phyloP scores from a whole-genome alignment of 371 early-diverging fungal species.

The Phascolomyces articulosus region DNA sequence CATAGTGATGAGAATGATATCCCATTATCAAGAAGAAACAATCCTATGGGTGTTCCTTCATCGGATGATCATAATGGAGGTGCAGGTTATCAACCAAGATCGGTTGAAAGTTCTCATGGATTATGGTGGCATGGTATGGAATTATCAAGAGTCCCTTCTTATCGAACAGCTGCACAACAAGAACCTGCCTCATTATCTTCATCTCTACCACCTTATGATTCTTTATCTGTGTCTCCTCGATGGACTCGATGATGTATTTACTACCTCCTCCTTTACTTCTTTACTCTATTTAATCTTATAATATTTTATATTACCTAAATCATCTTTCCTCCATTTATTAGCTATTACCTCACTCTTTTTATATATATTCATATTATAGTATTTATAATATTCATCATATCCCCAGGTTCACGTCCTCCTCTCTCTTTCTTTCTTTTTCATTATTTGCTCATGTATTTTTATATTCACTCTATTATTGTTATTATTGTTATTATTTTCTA shows the following conservation, averaged over 20 bases:
- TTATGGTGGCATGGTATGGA: constrained; percentile 48
- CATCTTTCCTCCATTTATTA: too few relatives aligned
- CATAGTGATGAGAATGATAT: background rate
- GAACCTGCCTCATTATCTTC: constrained; percentile 36
- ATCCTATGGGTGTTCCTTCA: background rate
- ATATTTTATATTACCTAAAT: too few relatives aligned
- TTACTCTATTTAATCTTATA: too few relatives aligned
- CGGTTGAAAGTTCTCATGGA: constrained; percentile 13
- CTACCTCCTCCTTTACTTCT: too few relatives aligned
- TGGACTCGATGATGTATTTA: constrained; percentile 12
- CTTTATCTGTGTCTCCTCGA: constrained; percentile 24
- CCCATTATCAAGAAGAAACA: background rate
- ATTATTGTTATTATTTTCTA: too few relatives aligned
- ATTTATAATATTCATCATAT: background rate
- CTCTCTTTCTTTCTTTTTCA: too few relatives aligned
- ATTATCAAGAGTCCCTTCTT: constrained; percentile 45
- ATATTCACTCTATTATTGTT: too few relatives aligned
- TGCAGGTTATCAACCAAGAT: constrained; percentile 13
- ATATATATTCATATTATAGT: background rate
- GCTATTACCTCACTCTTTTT: too few relatives aligned
- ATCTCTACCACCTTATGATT: constrained; percentile 48
- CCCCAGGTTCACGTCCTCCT: background rate
- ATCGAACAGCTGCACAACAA: constrained; percentile 40
- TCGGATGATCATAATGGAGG: background rate
- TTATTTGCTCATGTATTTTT: too few relatives aligned